Conservation (phyloP, 192 early-diverging fungal species). For the Allomyces macrogynus region DNA sequence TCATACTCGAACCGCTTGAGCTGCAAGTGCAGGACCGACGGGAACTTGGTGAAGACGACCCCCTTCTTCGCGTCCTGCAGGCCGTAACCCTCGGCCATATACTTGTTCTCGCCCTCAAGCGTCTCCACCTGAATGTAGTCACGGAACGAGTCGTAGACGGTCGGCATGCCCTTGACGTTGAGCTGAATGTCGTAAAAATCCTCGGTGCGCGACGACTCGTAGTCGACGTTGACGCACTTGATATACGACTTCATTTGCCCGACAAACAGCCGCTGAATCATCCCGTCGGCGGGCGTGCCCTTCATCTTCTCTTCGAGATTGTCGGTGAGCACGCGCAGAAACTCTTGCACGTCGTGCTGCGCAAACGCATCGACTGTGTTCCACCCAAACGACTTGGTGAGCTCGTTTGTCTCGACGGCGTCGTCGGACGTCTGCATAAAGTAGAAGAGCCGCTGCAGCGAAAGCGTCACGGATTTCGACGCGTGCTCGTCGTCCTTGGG, state of each 20-base stretch:
- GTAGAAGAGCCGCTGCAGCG: conserved; percentile 88
- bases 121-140: conserved; percentile 80
- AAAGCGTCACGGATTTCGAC: conserved; percentile 63
- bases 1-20: conserved; percentile 98
- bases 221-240: conserved; percentile 84
- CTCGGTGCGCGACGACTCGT: conserved; percentile 81
- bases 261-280: conserved; percentile 76
- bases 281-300: conserved; percentile 80
- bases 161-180: conserved; percentile 86
- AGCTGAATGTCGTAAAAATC: conserved; percentile 95
- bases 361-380: conserved; percentile 80
- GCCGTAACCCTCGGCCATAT: conserved; percentile 80
- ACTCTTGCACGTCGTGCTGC: conserved; percentile 99
- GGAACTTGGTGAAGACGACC: conserved; percentile 79
- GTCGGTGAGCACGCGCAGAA: conserved; percentile 91
- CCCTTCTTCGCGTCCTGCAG: conserved; percentile 93
- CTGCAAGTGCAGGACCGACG: conserved; percentile 87
- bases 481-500: conserved; percentile 74
- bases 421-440: conserved; percentile 49
- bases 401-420: conserved; percentile 76
- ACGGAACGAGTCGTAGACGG: conserved; percentile 68
- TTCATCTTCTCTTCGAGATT: conserved; percentile 96
- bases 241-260: conserved; percentile 97
- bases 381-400: conserved; percentile 98
- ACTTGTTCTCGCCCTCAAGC: conserved; percentile 92